These are phyloP conservation scores for Oryza brachyantha DNA, from an alignment of 176 grass and related monocot species.

Conservation along the genomic window DNA sequence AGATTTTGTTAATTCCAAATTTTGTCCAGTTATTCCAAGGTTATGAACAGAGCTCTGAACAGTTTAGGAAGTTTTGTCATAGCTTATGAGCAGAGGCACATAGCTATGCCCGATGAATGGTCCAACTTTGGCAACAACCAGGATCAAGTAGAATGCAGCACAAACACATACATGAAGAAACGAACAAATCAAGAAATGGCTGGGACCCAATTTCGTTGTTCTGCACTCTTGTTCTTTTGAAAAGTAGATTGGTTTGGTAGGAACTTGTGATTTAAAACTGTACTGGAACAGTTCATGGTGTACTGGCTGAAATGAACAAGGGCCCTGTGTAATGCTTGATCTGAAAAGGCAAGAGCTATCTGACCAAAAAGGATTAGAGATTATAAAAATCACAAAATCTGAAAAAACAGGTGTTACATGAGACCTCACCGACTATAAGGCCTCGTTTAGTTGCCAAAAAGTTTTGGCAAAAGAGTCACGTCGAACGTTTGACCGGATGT, in stretches of 20 bases:
- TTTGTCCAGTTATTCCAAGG: background rate
- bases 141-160: background rate
- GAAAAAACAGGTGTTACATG: background rate
- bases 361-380: background rate
- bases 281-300: background rate
- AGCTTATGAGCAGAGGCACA: background rate
- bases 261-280: background rate
- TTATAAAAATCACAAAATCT: background rate
- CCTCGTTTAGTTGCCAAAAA: too few relatives aligned
- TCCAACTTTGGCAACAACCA: background rate
- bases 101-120: background rate
- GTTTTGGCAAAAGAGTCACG: too few relatives aligned
- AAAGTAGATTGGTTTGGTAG: conserved; percentile 36
- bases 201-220: conserved; percentile 17
- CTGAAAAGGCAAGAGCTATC: background rate
- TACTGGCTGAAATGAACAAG: background rate
- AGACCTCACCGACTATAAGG: background rate
- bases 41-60: background rate
- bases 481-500: too few relatives aligned
- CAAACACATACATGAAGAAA: background rate
- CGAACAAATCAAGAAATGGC: background rate
- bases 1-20: background rate
- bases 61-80: background rate
- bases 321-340: background rate
- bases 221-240: background rate